Evolutionary conservation across 768 basidiomycete genomes (phyloP).

Genomic region (Boletus edulis): DNA sequence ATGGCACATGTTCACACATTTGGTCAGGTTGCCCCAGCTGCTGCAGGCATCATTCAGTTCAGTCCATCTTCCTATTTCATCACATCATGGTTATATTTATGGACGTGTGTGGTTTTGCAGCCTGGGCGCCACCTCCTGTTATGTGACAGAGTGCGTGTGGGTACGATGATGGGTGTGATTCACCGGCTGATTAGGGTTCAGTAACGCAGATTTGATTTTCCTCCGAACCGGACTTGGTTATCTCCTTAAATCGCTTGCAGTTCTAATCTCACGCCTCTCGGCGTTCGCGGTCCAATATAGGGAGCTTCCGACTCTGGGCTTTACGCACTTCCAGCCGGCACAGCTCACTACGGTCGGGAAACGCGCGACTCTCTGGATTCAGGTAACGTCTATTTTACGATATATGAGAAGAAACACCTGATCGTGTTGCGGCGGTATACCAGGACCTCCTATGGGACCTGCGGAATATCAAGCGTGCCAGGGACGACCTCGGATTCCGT

Average conservation of each 20-base stretch:
- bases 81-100: slow-evolving; percentile 9
- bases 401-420: not conserved
- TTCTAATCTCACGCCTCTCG: slow-evolving; percentile 86
- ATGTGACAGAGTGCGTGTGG: slow-evolving; percentile 87
- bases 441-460: slow-evolving; percentile 96
- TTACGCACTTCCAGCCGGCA: slow-evolving; percentile 98
- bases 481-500: slow-evolving; percentile 92
- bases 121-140: slow-evolving; percentile 96
- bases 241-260: slow-evolving; percentile 83
- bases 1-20: slow-evolving; percentile 99
- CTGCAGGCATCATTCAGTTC: slow-evolving; percentile 94
- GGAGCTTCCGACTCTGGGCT: slow-evolving; percentile 90
- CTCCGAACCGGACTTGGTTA: slow-evolving; percentile 82
- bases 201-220: slow-evolving; percentile 98
- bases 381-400: slow-evolving; percentile 44
- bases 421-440: not conserved
- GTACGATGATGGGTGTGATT: slow-evolving; percentile 2
- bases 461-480: slow-evolving; percentile 84
- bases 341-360: slow-evolving; percentile 99
- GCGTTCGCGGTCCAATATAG: slow-evolving; percentile 82
- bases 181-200: slow-evolving; percentile 32
- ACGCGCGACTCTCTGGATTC: slow-evolving; percentile 94
- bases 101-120: slow-evolving; percentile 36
- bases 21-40: slow-evolving; percentile 88
- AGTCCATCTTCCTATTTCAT: slow-evolving; percentile 24